Evolutionary conservation across 768 basidiomycete species (phyloP).

Genomic region (Lactarius trivialis): DNA sequence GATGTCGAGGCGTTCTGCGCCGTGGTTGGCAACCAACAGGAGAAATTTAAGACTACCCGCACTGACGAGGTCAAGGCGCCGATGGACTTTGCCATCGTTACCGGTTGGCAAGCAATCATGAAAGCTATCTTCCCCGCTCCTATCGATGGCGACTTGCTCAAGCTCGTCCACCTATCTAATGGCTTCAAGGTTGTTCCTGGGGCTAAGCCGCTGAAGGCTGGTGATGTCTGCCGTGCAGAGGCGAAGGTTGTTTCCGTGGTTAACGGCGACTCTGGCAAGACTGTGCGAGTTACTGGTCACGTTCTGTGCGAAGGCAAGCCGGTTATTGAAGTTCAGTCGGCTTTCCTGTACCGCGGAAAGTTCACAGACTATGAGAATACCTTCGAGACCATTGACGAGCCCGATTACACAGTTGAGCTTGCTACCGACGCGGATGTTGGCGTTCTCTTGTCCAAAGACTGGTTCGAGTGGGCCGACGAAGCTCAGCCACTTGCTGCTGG

Average conservation of each 20-base stretch:
- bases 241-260: constrained; percentile 84
- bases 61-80: constrained; percentile 74
- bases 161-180: constrained; percentile 95
- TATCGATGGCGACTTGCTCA: constrained; percentile 92
- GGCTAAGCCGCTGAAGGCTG: constrained; percentile 67
- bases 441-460: constrained; percentile 91
- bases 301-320: constrained; percentile 71
- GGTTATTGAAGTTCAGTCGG: constrained; percentile 88
- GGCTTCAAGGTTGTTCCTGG: constrained; percentile 88
- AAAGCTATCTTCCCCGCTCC: constrained; percentile 89
- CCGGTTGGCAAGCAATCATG: constrained; percentile 99
- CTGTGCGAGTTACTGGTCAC: constrained; percentile 82
- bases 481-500: constrained; percentile 71
- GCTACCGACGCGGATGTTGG: constrained; percentile 75
- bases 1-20: constrained; percentile 86
- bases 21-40: constrained; percentile 90
- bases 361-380: constrained; percentile 95
- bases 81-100: constrained; percentile 98
- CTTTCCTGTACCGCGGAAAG: constrained; percentile 94
- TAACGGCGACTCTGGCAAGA: constrained; percentile 89
- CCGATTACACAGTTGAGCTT: constrained; percentile 77
- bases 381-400: constrained; percentile 87
- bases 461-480: constrained; percentile 94
- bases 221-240: constrained; percentile 86
- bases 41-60: constrained; percentile 77